Conservation (phyloP, 2,329 filamentous ascomycete genomes). For the Botryotinia convoluta region DNA sequence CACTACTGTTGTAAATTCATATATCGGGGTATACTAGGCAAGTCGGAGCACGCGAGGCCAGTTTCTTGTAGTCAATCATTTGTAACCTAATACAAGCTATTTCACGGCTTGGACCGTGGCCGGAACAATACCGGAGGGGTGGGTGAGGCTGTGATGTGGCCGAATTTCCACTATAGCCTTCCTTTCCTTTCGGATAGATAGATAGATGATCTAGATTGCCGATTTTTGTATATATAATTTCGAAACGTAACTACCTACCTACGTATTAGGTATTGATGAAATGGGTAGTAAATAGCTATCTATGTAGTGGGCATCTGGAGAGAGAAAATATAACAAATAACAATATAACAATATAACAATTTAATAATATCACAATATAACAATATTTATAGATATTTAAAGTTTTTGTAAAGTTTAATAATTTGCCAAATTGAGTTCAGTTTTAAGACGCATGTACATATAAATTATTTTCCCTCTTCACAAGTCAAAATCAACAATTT, state of each 20-base stretch:
- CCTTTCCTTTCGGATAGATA: constrained; percentile 1
- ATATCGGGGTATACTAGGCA: neutral
- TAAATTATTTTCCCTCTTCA: neutral
- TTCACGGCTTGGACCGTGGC: constrained; percentile 2
- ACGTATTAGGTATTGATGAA: neutral
- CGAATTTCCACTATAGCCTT: neutral
- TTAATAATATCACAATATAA: too few relatives aligned
- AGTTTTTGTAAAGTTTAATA: neutral
- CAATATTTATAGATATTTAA: neutral
- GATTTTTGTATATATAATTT: neutral
- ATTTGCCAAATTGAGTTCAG: neutral
- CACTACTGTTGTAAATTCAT: neutral
- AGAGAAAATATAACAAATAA: too few relatives aligned
- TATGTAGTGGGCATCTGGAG: too few relatives aligned
- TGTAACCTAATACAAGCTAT: neutral
- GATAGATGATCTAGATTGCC: neutral
- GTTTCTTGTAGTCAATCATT: constrained; percentile 2
- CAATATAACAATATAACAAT: too few relatives aligned
- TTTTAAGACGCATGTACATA: neutral
- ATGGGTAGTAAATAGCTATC: neutral
- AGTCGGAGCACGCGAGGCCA: neutral
- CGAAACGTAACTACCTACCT: neutral
- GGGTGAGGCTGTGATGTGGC: constrained; percentile 4
- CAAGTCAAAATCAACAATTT: neutral
- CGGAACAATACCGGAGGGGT: neutral